Evolutionary conservation across 2,329 filamentous ascomycete species (phyloP).

Genomic region (Phyllachora maydis): DNA sequence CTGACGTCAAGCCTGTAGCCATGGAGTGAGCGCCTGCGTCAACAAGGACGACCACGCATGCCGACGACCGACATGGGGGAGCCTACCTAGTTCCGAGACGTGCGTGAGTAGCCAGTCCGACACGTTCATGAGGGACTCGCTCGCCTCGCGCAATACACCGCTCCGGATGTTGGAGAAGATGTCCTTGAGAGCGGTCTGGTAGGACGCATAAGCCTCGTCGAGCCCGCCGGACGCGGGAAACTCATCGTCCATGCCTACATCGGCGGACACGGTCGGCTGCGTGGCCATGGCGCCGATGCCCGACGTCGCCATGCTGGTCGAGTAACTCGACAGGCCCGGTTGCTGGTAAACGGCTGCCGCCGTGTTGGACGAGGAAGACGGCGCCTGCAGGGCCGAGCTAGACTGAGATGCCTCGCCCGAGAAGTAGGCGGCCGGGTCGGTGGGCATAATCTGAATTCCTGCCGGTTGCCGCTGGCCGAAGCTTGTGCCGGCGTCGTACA

Average conservation of each 20-base stretch:
- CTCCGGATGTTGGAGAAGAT: conserved; percentile 53
- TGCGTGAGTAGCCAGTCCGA: conserved; percentile 35
- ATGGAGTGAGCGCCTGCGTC: no score
- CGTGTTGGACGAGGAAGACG: conserved; percentile 24
- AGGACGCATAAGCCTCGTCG: conserved; percentile 48
- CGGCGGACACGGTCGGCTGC: conserved; percentile 17
- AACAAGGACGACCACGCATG: no score
- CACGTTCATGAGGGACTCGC: conserved; percentile 28
- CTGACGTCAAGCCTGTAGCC: conserved; percentile 56
- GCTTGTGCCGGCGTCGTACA: conserved; percentile 59
- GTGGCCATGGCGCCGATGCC: conserved; percentile 18
- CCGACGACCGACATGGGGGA: no score
- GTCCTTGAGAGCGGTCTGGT: conserved; percentile 36
- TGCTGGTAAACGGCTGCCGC: conserved; percentile 44
- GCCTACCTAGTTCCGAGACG: conserved; percentile 32
- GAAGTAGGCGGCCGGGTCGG: conserved; percentile 54
- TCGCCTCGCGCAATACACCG: conserved; percentile 25
- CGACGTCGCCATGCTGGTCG: conserved; percentile 21
- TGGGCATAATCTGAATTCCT: conserved; percentile 54
- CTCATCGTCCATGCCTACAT: conserved; percentile 33
- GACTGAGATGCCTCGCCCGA: conserved; percentile 40
- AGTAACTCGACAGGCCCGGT: conserved; percentile 32
- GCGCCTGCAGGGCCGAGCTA: conserved; percentile 28
- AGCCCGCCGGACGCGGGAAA: conserved; percentile 31
- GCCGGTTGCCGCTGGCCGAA: conserved; percentile 63